Evolutionary conservation across 805 yeast genomes (phyloP), one percentile per base, ranked within the genome.

Genomic region (Saccharomycopsis fodiens): DNA sequence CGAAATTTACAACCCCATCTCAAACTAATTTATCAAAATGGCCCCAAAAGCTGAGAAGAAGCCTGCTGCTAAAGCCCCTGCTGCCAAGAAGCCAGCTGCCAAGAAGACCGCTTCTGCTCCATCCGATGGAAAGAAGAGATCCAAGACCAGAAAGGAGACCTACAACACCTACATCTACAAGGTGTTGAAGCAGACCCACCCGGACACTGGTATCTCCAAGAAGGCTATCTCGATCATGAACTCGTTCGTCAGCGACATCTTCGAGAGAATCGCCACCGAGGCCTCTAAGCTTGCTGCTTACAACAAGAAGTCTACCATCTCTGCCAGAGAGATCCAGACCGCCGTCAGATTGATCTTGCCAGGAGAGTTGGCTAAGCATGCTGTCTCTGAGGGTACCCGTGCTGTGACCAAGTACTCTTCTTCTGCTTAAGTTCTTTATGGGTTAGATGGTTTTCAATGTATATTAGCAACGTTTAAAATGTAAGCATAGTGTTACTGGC

Each of bases 181-280:
- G 74, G 97, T 89, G 58, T 83, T 91, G 68, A 89, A 89, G 74
- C 97, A 91, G 79, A 89, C 97, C 54, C 97, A 91, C 74, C 97
- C 97, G 70, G 97, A 91, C 70, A 91, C 97, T 54, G 97, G 97
- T 86, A 91, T 91, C 68, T 89, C 97, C 61, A 95, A 88, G 74
- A 85, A 87, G 69, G 96, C 97, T 56, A 91, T 91, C 96, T 87
- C 96, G 57, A 91, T 91, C 70, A 82, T 91, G 91, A 91, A 91
- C 85, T 91, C 97, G 37, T 91, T 91, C 61, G 97, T 91, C 60
- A 89, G 88, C 74, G 97, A 91, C 73, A 87, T 89, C 67, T 91
- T 89, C 66, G 97, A 89, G 78, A 89, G 97, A 78, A 85, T 91
- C 62, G 97, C 97, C 60, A 72, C 91, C 61, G 97, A 89, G 76